Percentiles rank a stretch among this genome's conserved stretches.
These are phyloP conservation scores for Brettanomyces sp. DNA, from an alignment of 805 yeast species.

Conservation along the genomic window DNA sequence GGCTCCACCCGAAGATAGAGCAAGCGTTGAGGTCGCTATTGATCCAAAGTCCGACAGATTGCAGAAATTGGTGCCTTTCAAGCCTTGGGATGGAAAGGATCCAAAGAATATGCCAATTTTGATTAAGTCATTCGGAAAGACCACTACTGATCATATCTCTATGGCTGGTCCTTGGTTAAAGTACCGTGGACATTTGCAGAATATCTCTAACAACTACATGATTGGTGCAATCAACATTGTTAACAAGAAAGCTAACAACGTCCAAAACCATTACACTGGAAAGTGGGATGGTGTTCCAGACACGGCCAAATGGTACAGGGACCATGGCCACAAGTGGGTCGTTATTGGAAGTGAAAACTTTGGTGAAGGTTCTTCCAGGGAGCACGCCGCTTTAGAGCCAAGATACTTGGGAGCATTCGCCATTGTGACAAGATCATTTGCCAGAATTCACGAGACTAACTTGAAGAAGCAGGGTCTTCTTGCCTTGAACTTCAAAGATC, in stretches of 20 bases:
- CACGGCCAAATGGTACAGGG: constrained; percentile 92
- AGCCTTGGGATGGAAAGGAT: constrained; percentile 95
- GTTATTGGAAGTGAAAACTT: constrained; percentile 98
- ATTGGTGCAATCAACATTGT: constrained; percentile 98
- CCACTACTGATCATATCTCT: constrained; percentile 98
- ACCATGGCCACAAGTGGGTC: constrained; percentile 88
- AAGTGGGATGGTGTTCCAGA: constrained; percentile 93
- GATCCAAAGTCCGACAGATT: constrained; percentile 92
- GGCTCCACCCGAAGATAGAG: constrained; percentile 90
- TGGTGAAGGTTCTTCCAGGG: constrained; percentile 99
- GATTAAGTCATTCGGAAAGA: constrained; percentile 94
- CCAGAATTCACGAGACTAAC: constrained; percentile 99
- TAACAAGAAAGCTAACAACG: constrained; percentile 87
- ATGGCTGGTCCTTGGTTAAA: constrained; percentile 99
- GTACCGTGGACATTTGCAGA: constrained; percentile 99
- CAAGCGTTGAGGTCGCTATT: constrained; percentile 62
- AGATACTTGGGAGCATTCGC: constrained; percentile 98
- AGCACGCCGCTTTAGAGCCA: constrained; percentile 99
- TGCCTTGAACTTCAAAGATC: constrained; percentile 88
- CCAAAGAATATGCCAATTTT: constrained; percentile 82
- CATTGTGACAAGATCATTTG: constrained; percentile 94
- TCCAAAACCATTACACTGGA: constrained; percentile 87
- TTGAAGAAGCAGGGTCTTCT: constrained; percentile 98
- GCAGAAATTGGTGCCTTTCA: constrained; percentile 88
- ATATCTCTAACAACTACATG: constrained; percentile 98